Base-by-base conservation (phyloP, 2,329 filamentous ascomycete species). In the Cytospora leucostoma region DNA sequence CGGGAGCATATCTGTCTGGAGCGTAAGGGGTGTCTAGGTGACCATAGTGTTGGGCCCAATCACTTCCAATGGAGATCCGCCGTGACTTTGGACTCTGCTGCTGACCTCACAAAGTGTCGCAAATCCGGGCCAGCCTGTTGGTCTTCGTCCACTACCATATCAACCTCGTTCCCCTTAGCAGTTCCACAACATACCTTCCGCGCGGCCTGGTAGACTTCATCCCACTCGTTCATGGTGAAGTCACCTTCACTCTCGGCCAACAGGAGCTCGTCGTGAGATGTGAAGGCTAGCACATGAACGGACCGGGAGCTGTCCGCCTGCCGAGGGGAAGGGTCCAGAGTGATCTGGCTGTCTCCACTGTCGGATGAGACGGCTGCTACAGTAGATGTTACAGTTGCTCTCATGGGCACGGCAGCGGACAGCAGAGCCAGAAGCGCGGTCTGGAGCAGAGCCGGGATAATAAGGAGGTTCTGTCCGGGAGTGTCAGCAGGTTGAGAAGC, bases 401-500 rank as follows among this genome's bases (percentile, higher is more conserved):
- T 88, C 71, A 98, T 82, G 13, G 94, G 93, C 38, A 97, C 84
- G 1, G 90, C 89, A 33, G 91, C 92, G 51, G 93, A 92, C 40
- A 98, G 80, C 17, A 98, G 84, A 27, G 91, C 88, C 47, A 95
- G 79, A 44, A 93, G 80, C 6, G 91, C 84, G 1, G 93, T 88
- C 75, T 97, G 92, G 35, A 97, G 78, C 66, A 97, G 82, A 38
- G 91, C 86, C 32, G 95, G 92, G 61, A 99, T 85, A 53, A 96
- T 81, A 56, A 88, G 82, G 50, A 97, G 83, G 73, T 92, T 91
- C 89, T 94, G 68, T 44, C 56, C 55, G 15, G 56, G 64, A 56
- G 51, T 35, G 61, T 74, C 63, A 72, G 72, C 57, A 66, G 40
- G 63, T 44, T 50, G 40, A 49, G 12, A 15, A 56, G 15, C 61